A percentile compares a stretch with the other conserved stretches of the same genome.
These are phyloP conservation scores for Spinacia oleracea DNA, from an alignment of 179 eudicot genomes.

Conservation along the genomic window DNA sequence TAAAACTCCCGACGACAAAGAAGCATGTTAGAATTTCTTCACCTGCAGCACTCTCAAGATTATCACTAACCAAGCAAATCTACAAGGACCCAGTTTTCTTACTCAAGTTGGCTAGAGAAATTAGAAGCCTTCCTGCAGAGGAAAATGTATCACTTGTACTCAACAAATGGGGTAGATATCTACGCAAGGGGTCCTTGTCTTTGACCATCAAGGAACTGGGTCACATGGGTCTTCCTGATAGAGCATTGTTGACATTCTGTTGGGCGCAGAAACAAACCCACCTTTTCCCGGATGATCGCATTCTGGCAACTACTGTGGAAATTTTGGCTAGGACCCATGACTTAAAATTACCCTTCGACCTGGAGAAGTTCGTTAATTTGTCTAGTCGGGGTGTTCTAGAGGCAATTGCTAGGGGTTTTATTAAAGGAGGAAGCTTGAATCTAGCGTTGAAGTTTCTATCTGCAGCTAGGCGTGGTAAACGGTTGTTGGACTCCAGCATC, in stretches of 20 bases:
- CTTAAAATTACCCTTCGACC: slow-evolving; percentile 49
- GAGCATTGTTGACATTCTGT: slow-evolving; percentile 73
- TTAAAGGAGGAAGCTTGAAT: slow-evolving; percentile 61
- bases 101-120: slow-evolving; percentile 65
- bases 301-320: slow-evolving; percentile 82
- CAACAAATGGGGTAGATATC: slow-evolving; percentile 53
- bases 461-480: slow-evolving; percentile 51
- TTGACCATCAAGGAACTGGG: slow-evolving; percentile 81
- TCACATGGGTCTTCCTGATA: slow-evolving; percentile 82
- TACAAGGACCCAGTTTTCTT: slow-evolving; percentile 78
- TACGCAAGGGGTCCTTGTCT: slow-evolving; percentile 85
- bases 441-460: slow-evolving; percentile 67
- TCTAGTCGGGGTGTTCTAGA: slow-evolving; percentile 66
- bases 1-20: slow-evolving; percentile 67
- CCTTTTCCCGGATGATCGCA: slow-evolving; percentile 83
- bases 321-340: slow-evolving; percentile 69
- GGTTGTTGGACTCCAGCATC: slow-evolving; percentile 61
- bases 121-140: slow-evolving; percentile 58
- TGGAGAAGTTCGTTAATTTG: slow-evolving; percentile 48
- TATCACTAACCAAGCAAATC: slow-evolving; percentile 47
- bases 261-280: slow-evolving; percentile 85
- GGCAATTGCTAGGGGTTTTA: slow-evolving; percentile 78
- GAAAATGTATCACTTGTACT: slow-evolving; percentile 61
- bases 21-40: slow-evolving; percentile 30
- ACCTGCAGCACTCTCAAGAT: slow-evolving; percentile 34